Evolutionary conservation across 106 monocot species (phyloP), one percentile per base, ranked within the genome.

Genomic region (Iris macrosiphon): DNA sequence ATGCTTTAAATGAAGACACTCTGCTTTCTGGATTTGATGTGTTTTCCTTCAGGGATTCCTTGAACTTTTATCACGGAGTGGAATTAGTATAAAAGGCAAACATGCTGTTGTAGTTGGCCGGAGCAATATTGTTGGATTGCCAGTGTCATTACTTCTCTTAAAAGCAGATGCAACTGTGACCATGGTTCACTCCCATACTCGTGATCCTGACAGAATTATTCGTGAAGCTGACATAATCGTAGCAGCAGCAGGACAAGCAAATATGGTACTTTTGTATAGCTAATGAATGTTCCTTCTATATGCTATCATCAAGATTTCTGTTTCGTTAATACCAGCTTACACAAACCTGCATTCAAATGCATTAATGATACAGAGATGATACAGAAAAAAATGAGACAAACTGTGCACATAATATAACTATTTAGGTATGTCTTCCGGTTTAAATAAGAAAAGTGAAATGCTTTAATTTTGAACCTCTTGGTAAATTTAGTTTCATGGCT

Each of bases 81-180:
- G 92, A 47, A 44, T 87, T 37, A 77, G 52, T 27, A 23, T 77
- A 24, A 83, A 78, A 61, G 87, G 93, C 18, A 87, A 87, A 49
- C 51, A 27, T 37, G 87, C 93, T 12, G 93, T 83, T 45, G 87
- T 93, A 7, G 80, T 93, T 19, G 93, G 93, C 6, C 73, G 93
- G 5, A 93, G 93, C 70, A 87, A 93, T 66, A 93, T 93, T 57
- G 93, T 88, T 48, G 93, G 93, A 23, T 63, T 87, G 23, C 93
- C 93, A 1, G 87, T 88, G 20, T 46, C 87, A 11, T 59, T 87
- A 61, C 78, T 93, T 43, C 93, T 93, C 7, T 59, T 83, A 20
- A 87, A 93, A 61, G 83, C 79, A 13, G 87, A 93, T 72, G 87
- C 87, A 32, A 93, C 93, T 15, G 87, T 93, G 26, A 83, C 93